Percentiles rank a stretch among this genome's conserved stretches.
Evolutionary conservation across 306 rosid species (phyloP).

Genomic region (Calophaca sinica): DNA sequence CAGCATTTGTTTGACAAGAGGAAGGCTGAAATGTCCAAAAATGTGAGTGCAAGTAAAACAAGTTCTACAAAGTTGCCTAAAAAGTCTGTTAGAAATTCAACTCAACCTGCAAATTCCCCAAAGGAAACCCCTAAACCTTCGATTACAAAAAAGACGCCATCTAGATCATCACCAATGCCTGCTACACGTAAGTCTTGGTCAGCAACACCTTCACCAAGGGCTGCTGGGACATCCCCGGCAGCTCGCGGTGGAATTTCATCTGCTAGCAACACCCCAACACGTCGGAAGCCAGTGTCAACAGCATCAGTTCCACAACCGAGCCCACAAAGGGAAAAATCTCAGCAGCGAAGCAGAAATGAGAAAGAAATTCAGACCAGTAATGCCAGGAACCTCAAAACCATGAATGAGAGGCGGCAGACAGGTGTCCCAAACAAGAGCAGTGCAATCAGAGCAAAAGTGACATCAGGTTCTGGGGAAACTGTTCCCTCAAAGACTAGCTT

Average conservation of each 20-base stretch:
- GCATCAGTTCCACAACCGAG: conserved; percentile 60
- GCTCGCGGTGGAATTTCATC: conserved; percentile 60
- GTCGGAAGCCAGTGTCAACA: conserved; percentile 58
- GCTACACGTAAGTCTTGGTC: conserved; percentile 92
- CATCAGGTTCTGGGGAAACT: conserved; percentile 61
- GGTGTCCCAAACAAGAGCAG: conserved; percentile 59
- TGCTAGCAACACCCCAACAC: conserved; percentile 66
- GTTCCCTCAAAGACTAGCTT: conserved; percentile 63
- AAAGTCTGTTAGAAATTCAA: conserved; percentile 56
- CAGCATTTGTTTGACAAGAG: conserved; percentile 72
- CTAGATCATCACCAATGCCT: conserved; percentile 72
- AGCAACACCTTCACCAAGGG: conserved; percentile 73
- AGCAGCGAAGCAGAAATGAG: conserved; percentile 60
- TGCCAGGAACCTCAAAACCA: conserved; percentile 57
- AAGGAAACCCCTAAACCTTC: conserved; percentile 67
- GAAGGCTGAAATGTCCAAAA: conserved; percentile 74
- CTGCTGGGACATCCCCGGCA: conserved; percentile 67
- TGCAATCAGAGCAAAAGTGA: conserved; percentile 63
- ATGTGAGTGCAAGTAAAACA: conserved; percentile 59
- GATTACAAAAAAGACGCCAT: conserved; percentile 54
- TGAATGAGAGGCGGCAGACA: conserved; percentile 64
- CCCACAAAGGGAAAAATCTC: conserved; percentile 65
- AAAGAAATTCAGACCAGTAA: conserved; percentile 59
- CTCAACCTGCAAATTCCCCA: conserved; percentile 62
- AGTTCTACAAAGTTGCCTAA: conserved; percentile 58